A percentile compares a stretch with the other conserved stretches of the same genome.
phyloP scores from a whole-genome alignment of 306 rosid species.

The Medicago lupulina region DNA sequence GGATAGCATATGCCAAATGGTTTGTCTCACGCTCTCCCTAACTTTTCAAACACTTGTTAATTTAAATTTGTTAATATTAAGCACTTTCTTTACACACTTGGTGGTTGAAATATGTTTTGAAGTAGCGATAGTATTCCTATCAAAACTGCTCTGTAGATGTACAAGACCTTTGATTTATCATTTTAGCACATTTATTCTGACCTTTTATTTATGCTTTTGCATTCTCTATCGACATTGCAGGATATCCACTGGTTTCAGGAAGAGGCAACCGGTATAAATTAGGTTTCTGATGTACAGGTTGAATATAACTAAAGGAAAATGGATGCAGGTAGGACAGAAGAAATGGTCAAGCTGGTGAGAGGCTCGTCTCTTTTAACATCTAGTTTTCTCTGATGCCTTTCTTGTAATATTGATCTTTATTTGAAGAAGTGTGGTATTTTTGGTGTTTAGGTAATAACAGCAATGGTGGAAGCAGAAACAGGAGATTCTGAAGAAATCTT shows the following conservation, averaged over 20 bases:
- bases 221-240: constrained; percentile 40
- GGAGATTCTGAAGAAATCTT: constrained; percentile 39
- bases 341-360: constrained; percentile 41
- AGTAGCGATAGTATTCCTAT: constrained; percentile 14
- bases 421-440: constrained; percentile 21
- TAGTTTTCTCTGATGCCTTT: constrained; percentile 26
- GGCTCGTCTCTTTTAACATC: constrained; percentile 21
- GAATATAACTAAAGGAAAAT: constrained; percentile 31
- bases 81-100: constrained; percentile 3
- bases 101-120: constrained; percentile 6
- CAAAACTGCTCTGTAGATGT: constrained; percentile 17
- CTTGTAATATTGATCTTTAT: constrained; percentile 29
- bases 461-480: constrained; percentile 32
- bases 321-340: constrained; percentile 27
- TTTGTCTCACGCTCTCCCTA: constrained; percentile 55
- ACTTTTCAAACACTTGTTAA: constrained; percentile 3
- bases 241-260: constrained; percentile 49
- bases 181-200: constrained; percentile 34
- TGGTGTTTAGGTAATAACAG: constrained; percentile 33
- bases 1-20: constrained; percentile 83
- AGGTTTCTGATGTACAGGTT: constrained; percentile 38
- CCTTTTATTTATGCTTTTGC: constrained; percentile 1
- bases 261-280: constrained; percentile 30
- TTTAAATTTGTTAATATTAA: constrained; percentile 14
- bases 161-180: constrained; percentile 35